Percentiles rank a stretch among this genome's conserved stretches.
phyloP scores from a whole-genome alignment of 176 grass and related monocot species.

The Cenchrus purpureus region DNA sequence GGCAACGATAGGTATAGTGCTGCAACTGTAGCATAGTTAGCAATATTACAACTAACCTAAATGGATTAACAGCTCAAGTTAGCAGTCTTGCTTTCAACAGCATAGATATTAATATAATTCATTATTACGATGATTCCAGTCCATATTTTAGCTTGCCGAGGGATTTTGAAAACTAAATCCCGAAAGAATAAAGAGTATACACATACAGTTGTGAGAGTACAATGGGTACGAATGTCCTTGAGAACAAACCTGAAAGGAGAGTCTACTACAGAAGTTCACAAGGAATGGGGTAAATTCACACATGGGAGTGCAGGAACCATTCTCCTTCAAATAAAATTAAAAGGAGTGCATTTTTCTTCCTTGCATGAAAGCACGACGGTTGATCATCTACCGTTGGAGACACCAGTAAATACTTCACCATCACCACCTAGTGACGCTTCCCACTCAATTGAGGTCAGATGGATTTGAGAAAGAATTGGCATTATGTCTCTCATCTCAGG shows the following conservation, averaged over 20 bases:
- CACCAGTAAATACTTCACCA: slow-evolving; percentile 61
- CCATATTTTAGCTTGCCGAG: not conserved
- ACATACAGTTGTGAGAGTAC: not conserved
- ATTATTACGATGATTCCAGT: not conserved
- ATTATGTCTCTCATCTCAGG: slow-evolving; percentile 68
- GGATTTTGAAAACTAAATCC: not conserved
- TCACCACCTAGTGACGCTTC: slow-evolving; percentile 64
- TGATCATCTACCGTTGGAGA: slow-evolving; percentile 54
- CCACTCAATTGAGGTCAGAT: slow-evolving; percentile 64
- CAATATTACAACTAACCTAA: not conserved
- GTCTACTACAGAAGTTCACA: not conserved
- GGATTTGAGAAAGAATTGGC: slow-evolving; percentile 49
- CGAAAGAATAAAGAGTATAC: not conserved
- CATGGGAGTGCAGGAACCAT: slow-evolving; percentile 12
- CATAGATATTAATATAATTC: not conserved
- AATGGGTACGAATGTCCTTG: not conserved
- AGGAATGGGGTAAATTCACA: slow-evolving; percentile 9
- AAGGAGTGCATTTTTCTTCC: slow-evolving; percentile 28
- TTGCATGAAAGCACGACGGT: not conserved
- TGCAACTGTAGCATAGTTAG: not conserved
- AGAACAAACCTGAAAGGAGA: slow-evolving; percentile 7
- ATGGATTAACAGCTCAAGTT: not conserved
- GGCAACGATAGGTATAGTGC: not conserved
- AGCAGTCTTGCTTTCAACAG: not conserved
- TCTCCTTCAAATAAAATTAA: slow-evolving; percentile 44